These are phyloP conservation scores for Teratosphaeriaceae sp. DNA, from an alignment of 2,329 filamentous ascomycete species.

Conservation along the genomic window DNA sequence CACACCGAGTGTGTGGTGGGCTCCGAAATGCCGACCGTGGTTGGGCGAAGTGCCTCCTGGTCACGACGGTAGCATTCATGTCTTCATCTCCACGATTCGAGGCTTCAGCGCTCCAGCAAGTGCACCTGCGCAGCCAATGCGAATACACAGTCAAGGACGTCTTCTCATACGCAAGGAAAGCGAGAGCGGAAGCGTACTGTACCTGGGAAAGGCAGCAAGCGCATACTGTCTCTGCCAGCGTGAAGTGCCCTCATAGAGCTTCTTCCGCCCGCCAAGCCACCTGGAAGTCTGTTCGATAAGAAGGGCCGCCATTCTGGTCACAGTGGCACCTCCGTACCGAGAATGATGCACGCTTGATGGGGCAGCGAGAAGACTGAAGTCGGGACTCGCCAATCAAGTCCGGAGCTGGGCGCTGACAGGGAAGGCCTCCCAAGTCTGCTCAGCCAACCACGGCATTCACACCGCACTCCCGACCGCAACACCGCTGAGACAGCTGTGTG, in stretches of 20 bases:
- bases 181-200: neutral
- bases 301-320: neutral
- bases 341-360: neutral
- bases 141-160: too few species aligned
- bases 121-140: too few species aligned
- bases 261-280: neutral
- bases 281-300: neutral
- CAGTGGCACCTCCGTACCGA: neutral
- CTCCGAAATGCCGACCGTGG: too few species aligned
- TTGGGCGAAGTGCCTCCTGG: too few species aligned
- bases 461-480: neutral
- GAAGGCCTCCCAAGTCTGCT: constrained; percentile 60
- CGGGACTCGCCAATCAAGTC: neutral
- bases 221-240: neutral
- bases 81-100: too few species aligned
- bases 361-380: neutral
- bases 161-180: neutral
- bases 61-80: too few species aligned
- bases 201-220: neutral
- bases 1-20: too few species aligned
- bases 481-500: neutral
- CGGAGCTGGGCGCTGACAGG: too few species aligned
- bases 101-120: too few species aligned
- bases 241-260: neutral
- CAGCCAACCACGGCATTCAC: constrained; percentile 69